A percentile compares a stretch with the other conserved stretches of the same genome.
Conservation (phyloP, 2,329 filamentous ascomycete genomes). For the Scortechinia acanthostroma region DNA sequence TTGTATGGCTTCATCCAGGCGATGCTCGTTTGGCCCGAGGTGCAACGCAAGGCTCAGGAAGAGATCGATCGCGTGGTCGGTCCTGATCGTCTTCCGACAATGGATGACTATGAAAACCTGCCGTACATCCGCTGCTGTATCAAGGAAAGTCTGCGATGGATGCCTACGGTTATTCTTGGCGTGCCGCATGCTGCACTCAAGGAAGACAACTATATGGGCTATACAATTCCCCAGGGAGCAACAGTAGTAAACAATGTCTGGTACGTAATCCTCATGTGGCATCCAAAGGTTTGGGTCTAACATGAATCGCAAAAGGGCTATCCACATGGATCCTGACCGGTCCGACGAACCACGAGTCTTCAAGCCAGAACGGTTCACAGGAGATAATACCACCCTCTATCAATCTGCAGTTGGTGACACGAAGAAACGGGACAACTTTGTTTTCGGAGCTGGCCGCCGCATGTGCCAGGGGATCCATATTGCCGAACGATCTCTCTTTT, state of each 20-base stretch:
- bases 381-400: constrained; percentile 9
- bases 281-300: too few species aligned
- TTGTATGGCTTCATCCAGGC: constrained; percentile 39
- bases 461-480: background rate
- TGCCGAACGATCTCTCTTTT: background rate
- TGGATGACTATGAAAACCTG: constrained; percentile 35
- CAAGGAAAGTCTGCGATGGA: background rate
- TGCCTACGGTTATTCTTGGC: background rate
- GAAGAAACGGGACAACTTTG: too few species aligned
- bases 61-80: constrained; percentile 45
- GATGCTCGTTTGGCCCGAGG: constrained; percentile 36
- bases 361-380: background rate
- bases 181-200: constrained; percentile 7
- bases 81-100: constrained; percentile 30
- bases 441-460: background rate
- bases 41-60: constrained; percentile 35
- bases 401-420: constrained; percentile 4
- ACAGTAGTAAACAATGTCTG: constrained; percentile 1
- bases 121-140: constrained; percentile 26
- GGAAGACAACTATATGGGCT: constrained; percentile 2
- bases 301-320: too few species aligned
- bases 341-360: background rate
- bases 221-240: constrained; percentile 2
- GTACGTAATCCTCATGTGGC: background rate
- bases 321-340: background rate